These are phyloP conservation scores for Apiospora koreana DNA, from an alignment of 2,329 filamentous ascomycete genomes.

Conservation along the genomic window DNA sequence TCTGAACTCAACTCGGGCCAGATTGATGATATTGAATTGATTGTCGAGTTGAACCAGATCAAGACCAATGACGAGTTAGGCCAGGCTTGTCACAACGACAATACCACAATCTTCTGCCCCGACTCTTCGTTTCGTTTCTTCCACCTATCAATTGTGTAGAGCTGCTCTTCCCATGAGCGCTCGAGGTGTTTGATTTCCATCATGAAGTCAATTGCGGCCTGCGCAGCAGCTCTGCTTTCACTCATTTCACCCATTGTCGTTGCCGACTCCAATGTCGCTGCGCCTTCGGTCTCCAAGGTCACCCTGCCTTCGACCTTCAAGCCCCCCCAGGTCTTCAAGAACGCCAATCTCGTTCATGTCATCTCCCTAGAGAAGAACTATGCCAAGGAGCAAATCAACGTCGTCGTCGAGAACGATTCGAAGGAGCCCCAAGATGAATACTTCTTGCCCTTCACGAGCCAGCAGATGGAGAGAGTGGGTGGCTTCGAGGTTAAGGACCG, in stretches of 20 bases:
- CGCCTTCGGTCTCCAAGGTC: slow-evolving; percentile 55
- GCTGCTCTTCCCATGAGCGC: slow-evolving; percentile 34
- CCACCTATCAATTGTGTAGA: slow-evolving; percentile 19
- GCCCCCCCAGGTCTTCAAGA: slow-evolving; percentile 90
- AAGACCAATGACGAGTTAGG: slow-evolving; percentile 10
- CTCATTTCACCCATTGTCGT: slow-evolving; percentile 50
- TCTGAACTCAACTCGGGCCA: slow-evolving; percentile 8
- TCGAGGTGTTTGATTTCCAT: slow-evolving; percentile 30
- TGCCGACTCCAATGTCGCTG: slow-evolving; percentile 30
- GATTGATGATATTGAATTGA: slow-evolving; percentile 6
- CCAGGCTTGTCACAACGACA: slow-evolving; percentile 13
- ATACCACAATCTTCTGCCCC: slow-evolving; percentile 17
- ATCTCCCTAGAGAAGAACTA: slow-evolving; percentile 94
- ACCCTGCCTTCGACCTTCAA: slow-evolving; percentile 69
- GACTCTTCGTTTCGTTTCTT: slow-evolving; percentile 18
- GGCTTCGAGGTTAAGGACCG: slow-evolving; percentile 91
- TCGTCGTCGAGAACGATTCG: slow-evolving; percentile 88
- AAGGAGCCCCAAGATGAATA: slow-evolving; percentile 82
- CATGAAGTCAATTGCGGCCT: slow-evolving; percentile 43
- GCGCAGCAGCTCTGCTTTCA: slow-evolving; percentile 55
- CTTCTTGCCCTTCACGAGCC: slow-evolving; percentile 81
- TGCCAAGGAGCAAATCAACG: slow-evolving; percentile 85
- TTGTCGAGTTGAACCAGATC: not conserved
- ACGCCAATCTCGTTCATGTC: slow-evolving; percentile 85
- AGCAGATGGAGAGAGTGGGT: slow-evolving; percentile 75